Base-by-base conservation (phyloP, 1,284 basidiomycete species). In the Marasmius oreades region DNA sequence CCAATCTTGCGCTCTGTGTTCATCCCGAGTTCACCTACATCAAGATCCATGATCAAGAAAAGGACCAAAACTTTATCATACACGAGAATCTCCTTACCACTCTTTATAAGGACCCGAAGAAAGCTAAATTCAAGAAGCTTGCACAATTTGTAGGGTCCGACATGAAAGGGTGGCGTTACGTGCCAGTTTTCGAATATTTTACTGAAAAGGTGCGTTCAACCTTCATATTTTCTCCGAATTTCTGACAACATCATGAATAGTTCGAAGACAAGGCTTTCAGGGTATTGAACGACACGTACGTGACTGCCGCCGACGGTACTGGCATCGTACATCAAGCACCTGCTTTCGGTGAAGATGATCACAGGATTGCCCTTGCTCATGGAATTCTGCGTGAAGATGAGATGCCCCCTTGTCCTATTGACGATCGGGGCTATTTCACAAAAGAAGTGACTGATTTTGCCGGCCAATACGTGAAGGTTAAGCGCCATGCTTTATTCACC, bases 321-420 rank as follows among this genome's bases (percentile, higher is more conserved):
- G 96, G 96, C 70, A 96, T 99, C 66, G 97, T 99, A 51, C 97
- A 99, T 71, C 97, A 99, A 76, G 95, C 97, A 1, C 97, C 97
- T 1, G 95, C 92, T 0, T 99, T 98, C 67, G 97, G 97, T 80
- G 97, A 98, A 68, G 97, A 99, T 66, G 97, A 99, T 83, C 93
- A 98, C 73, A 92, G 96, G 59, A 85, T 99, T 64, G 88, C 92
- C 28, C 81, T 98, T 59, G 86, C 85, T 2, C 81, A 97, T 68
- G 92, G 89, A 24, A 82, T 98, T 58, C 75, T 98, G 33, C 77
- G 79, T 26, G 77, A 85, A 1, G 95, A 98, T 55, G 94, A 96
- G 70, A 86, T 93, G 80, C 95, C 97, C 0, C 97, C 97, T 2
- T 98, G 94, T 71, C 97, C 97, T 34, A 82, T 99, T 56, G 92